phyloP scores from a whole-genome alignment of 2,329 filamentous ascomycete genomes.

The Phyllosticta citribraziliensis region DNA sequence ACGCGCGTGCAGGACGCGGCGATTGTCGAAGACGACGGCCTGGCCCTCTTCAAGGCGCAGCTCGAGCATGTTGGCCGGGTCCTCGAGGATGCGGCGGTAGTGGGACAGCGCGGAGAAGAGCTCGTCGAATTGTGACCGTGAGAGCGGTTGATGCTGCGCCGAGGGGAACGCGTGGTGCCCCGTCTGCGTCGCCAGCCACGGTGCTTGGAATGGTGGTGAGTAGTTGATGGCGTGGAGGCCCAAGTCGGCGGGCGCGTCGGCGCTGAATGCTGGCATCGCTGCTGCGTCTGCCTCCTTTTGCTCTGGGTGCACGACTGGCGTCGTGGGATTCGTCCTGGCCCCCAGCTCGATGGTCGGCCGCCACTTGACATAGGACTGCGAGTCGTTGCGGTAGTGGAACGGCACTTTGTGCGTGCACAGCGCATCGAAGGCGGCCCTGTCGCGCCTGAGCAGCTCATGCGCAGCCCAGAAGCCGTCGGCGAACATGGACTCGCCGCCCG shows the following conservation, averaged over 20 bases:
- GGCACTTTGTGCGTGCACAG: slow-evolving; percentile 40
- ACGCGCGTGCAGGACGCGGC: slow-evolving; percentile 74
- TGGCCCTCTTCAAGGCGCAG: slow-evolving; percentile 69
- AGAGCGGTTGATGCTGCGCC: neutral
- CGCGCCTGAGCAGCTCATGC: slow-evolving; percentile 23
- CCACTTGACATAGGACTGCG: slow-evolving; percentile 50
- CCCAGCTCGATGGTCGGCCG: slow-evolving; percentile 47
- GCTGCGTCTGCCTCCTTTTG: neutral
- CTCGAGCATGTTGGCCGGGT: slow-evolving; percentile 52
- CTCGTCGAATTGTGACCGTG: neutral
- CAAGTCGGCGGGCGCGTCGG: slow-evolving; percentile 14
- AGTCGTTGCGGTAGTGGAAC: slow-evolving; percentile 60
- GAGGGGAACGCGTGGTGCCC: neutral
- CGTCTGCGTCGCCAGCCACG: slow-evolving; percentile 18
- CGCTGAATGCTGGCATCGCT: neutral
- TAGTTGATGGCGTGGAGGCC: slow-evolving; percentile 48
- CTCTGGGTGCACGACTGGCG: neutral
- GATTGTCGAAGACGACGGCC: slow-evolving; percentile 89
- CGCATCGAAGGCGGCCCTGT: slow-evolving; percentile 21
- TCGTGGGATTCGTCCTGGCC: neutral
- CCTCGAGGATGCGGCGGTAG: slow-evolving; percentile 53
- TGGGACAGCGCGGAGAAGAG: slow-evolving; percentile 29
- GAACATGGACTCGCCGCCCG: slow-evolving; percentile 80
- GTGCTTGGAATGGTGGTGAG: slow-evolving; percentile 71
- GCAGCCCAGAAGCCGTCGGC: slow-evolving; percentile 62